phyloP scores from a whole-genome alignment of 768 basidiomycete genomes.

The Calocybe indica region DNA sequence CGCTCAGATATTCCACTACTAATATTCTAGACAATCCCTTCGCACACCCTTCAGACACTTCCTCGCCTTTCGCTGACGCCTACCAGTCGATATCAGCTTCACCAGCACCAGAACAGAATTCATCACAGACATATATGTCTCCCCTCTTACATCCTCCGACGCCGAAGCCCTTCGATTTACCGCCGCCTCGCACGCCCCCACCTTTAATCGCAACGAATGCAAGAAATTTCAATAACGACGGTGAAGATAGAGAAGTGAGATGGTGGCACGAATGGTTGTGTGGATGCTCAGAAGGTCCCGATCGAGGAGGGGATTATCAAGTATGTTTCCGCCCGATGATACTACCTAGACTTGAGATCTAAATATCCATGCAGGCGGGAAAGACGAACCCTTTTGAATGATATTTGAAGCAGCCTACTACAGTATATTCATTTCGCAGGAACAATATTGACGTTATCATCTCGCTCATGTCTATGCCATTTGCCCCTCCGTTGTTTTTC shows the following conservation, averaged over 20 bases:
- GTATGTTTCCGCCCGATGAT: slow-evolving; percentile 26
- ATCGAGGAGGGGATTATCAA: slow-evolving; percentile 69
- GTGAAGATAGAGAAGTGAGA: slow-evolving; percentile 23
- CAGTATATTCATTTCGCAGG: no score
- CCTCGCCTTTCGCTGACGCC: slow-evolving; percentile 47
- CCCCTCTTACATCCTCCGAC: slow-evolving; percentile 26
- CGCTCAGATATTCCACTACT: slow-evolving; percentile 18
- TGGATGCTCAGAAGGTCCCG: slow-evolving; percentile 70
- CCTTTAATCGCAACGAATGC: slow-evolving; percentile 25
- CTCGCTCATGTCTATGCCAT: neutral
- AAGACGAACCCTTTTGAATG: slow-evolving; percentile 65
- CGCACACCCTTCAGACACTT: slow-evolving; percentile 35
- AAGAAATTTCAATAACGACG: no score
- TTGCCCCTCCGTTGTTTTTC: neutral
- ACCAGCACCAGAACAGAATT: slow-evolving; percentile 15
- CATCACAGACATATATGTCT: slow-evolving; percentile 2
- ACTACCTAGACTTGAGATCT: neutral
- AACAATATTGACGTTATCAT: neutral
- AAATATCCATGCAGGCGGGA: slow-evolving; percentile 46
- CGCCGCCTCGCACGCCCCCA: slow-evolving; percentile 53
- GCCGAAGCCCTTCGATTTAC: slow-evolving; percentile 56
- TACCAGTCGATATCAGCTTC: slow-evolving; percentile 17
- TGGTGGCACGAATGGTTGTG: slow-evolving; percentile 92
- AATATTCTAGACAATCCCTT: slow-evolving; percentile 35
- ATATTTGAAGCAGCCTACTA: neutral